phyloP scores from a whole-genome alignment of 345 rosid species.

The Gossypioides kirkii region DNA sequence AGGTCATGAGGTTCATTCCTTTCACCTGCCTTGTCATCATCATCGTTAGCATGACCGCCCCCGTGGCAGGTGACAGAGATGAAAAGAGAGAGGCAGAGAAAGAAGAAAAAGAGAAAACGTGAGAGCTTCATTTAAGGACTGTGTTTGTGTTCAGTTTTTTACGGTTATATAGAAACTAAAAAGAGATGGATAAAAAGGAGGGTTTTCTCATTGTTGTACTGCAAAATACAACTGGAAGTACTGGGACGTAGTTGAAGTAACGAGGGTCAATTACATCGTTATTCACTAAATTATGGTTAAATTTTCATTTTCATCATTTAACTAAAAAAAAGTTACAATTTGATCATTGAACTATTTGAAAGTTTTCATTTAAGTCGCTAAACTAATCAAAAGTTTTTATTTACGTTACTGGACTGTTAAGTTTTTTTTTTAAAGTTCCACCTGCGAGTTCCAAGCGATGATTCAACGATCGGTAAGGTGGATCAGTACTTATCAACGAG shows the following conservation, averaged over 20 bases:
- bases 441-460: no score
- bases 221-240: background rate
- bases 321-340: no score
- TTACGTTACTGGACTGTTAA: no score
- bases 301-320: no score
- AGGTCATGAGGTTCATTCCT: slow-evolving; percentile 24
- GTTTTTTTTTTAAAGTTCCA: no score
- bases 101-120: slow-evolving; percentile 32
- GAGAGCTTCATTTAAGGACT: background rate
- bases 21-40: slow-evolving; percentile 23
- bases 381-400: no score
- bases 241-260: background rate
- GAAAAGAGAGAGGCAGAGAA: slow-evolving; percentile 41
- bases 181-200: background rate
- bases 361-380: fast-evolving
- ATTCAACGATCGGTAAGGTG: fast-evolving
- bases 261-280: no score
- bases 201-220: slow-evolving; percentile 3
- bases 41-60: slow-evolving; percentile 18
- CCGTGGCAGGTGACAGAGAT: slow-evolving; percentile 49
- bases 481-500: no score
- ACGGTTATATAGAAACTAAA: background rate
- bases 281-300: no score
- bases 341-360: no score
- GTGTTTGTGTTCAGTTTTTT: background rate